phyloP scores from a whole-genome alignment of 371 early-diverging fungal genomes.

The Mortierella sp. region DNA sequence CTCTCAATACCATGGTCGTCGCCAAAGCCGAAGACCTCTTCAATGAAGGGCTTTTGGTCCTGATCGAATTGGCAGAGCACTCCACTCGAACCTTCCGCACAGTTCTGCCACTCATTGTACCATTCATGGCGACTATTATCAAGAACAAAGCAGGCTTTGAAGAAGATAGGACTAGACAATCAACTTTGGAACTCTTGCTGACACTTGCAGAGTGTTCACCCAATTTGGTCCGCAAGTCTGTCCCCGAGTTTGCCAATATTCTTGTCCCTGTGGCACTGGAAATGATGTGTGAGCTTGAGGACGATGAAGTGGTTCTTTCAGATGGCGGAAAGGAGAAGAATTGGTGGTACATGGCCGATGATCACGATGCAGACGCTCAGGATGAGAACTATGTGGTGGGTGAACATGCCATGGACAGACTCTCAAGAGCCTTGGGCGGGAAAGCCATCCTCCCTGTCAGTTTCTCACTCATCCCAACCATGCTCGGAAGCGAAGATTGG shows the following conservation, averaged over 20 bases:
- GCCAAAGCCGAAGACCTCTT: constrained; percentile 75
- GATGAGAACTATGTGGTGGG: constrained; percentile 86
- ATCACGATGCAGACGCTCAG: constrained; percentile 86
- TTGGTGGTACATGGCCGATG: constrained; percentile 84
- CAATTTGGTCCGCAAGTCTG: constrained; percentile 79
- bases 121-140: constrained; percentile 78
- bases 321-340: constrained; percentile 49
- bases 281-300: constrained; percentile 89
- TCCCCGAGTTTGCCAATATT: constrained; percentile 70
- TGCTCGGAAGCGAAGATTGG: constrained; percentile 88
- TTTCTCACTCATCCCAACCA: constrained; percentile 83
- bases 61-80: constrained; percentile 89
- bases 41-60: constrained; percentile 76
- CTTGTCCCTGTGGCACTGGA: constrained; percentile 87
- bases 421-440: constrained; percentile 86
- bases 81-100: constrained; percentile 82
- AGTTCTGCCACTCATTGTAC: constrained; percentile 73
- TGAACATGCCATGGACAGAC: constrained; percentile 92
- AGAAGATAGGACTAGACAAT: constrained; percentile 80
- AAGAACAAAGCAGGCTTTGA: constrained; percentile 72
- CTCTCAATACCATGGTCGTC: constrained; percentile 16
- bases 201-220: constrained; percentile 88
- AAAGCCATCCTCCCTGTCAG: constrained; percentile 85
- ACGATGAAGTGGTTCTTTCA: constrained; percentile 56
- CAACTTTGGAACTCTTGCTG: constrained; percentile 88